Evolutionary conservation across 169 alveolate species (phyloP), one percentile per base, ranked within the genome.

Genomic region (Plasmodium adleri): DNA sequence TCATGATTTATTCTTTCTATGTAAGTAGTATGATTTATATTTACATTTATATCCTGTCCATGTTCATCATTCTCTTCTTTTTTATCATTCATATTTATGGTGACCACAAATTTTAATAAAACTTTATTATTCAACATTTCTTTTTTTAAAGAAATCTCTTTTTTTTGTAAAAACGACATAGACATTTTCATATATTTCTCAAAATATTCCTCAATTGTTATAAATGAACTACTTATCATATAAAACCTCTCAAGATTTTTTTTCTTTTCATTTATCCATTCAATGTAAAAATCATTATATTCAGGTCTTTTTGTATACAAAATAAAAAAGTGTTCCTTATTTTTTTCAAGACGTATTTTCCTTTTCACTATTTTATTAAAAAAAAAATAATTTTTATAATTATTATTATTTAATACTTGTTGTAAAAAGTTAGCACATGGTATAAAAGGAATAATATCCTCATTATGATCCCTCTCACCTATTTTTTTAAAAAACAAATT

Each of bases 401-500:
- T 22, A 32, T 32, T 62, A 39, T 39, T 39, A 26, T 83, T 47
- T 2, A 47, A 62, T 9, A 72, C 1, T 28, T 83, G 45, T 50
- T 58, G 45, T 10, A 83, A 22, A 71, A 68, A 17, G 17, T 43
- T 45, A 64, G 68, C 58, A 28, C 62, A 17, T 13, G 26, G 6
- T 8, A 71, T 17, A 63, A 12, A 5, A 58, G 28, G 13, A 13
- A 26, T 45, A 9, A 6, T 43, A 17, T 43, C 39, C 6, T 20
- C 45, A 5, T 68, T 39, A 15, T 50, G 47, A 6, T 45, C 6
- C 3, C 50, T 50, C 56, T 83, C 85, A 10, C 66, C 60, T 47
- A 83, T 83, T 68, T 83, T 49, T 63, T 60, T 83, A 28, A 83
- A 56, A 28, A 68, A 83, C 26, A 78, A 83, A n/a, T 83, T 83